Evolutionary conservation across 139 green algal species (phyloP).

Genomic region (Spirogloea muscicola): DNA sequence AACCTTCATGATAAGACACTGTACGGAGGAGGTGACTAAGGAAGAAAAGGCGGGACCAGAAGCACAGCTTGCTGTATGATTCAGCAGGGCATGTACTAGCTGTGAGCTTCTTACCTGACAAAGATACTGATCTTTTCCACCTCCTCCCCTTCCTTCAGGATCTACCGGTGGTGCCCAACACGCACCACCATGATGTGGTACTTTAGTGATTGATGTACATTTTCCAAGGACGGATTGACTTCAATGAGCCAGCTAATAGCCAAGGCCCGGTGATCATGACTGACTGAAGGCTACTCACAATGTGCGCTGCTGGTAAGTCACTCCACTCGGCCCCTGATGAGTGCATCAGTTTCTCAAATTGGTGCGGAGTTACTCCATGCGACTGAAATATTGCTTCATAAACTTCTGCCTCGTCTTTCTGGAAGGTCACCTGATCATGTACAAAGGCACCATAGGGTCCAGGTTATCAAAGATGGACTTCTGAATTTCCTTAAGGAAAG

Average conservation of each 20-base stretch:
- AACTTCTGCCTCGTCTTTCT: conserved; percentile 25
- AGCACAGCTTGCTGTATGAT: too few relatives aligned
- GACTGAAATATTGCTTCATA: conserved; percentile 31
- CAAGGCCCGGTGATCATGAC: too few relatives aligned
- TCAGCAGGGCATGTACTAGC: too few relatives aligned
- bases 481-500: not conserved
- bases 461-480: not conserved
- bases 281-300: conserved; percentile 38
- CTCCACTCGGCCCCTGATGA: conserved; percentile 12
- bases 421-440: conserved; percentile 20
- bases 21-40: too few relatives aligned
- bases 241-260: too few relatives aligned
- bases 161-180: too few relatives aligned
- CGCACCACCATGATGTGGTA: too few relatives aligned
- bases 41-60: too few relatives aligned
- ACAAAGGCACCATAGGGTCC: not conserved
- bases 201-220: too few relatives aligned
- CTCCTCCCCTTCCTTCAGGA: conserved; percentile 27
- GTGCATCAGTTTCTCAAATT: conserved; percentile 44
- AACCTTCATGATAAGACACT: too few relatives aligned
- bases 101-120: conserved; percentile 26
- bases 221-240: too few relatives aligned
- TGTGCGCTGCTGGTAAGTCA: conserved; percentile 20
- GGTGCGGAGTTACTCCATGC: conserved; percentile 29
- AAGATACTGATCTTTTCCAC: conserved; percentile 27